phyloP scores from a whole-genome alignment of 1,284 basidiomycete species.

The Rhodotorula sp. region DNA sequence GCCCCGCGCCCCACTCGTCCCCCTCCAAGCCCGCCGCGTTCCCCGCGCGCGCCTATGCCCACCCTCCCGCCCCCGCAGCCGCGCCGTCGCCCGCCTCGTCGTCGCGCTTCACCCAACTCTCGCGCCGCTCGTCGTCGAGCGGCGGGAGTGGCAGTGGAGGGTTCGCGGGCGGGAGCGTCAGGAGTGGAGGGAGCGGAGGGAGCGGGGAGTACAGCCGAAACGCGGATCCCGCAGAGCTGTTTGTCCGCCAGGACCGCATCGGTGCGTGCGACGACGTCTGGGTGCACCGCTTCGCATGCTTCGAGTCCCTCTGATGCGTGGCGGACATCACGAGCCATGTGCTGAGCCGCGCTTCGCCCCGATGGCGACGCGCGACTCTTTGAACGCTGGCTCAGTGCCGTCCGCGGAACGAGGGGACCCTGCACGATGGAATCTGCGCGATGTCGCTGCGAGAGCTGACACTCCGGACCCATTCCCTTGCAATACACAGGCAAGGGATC shows the following conservation, averaged over 20 bases:
- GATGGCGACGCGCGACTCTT: background rate
- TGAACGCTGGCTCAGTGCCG: background rate
- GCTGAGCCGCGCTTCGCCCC: background rate
- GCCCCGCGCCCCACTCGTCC: background rate
- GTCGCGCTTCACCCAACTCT: constrained; percentile 9
- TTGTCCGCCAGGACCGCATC: constrained; percentile 94
- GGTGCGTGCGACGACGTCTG: constrained; percentile 58
- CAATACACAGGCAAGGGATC: constrained; percentile 73
- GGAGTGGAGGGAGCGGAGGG: background rate
- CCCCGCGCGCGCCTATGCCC: too few relatives aligned
- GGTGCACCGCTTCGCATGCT: too few relatives aligned
- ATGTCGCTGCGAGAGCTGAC: constrained; percentile 4
- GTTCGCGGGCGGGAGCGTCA: background rate
- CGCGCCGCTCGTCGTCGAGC: background rate
- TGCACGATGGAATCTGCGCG: background rate
- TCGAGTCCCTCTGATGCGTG: too few relatives aligned
- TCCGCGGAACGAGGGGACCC: background rate
- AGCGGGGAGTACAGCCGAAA: constrained; percentile 29
- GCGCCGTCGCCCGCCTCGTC: background rate
- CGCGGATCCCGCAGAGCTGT: constrained; percentile 86
- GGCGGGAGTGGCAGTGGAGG: background rate
- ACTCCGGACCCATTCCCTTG: background rate
- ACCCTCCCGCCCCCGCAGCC: background rate
- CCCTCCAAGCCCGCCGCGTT: background rate
- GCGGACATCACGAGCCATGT: background rate